phyloP scores from a whole-genome alignment of 331 rosid genomes.

The Quercus tomentella region DNA sequence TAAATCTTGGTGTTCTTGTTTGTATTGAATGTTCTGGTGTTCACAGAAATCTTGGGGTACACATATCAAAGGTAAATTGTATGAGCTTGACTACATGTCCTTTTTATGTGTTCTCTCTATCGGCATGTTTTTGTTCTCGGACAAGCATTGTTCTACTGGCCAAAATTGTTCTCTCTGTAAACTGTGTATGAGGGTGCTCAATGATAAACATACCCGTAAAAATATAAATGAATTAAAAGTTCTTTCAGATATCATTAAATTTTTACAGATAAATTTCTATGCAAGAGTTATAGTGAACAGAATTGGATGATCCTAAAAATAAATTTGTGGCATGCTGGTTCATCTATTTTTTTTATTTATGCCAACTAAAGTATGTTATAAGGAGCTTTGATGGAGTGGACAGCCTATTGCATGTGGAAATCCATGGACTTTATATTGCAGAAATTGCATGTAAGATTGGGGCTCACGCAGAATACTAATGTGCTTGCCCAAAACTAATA shows the following conservation, averaged over 20 bases:
- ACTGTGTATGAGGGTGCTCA: constrained; percentile 4
- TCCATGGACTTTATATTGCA: not conserved
- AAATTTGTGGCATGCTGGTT: not conserved
- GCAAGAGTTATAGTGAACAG: not conserved
- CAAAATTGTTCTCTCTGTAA: not conserved
- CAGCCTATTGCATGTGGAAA: not conserved
- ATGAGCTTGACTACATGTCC: not conserved
- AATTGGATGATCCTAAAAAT: not conserved
- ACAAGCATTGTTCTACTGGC: not conserved
- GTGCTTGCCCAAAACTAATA: not conserved
- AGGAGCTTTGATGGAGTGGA: not conserved
- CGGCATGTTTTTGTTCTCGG: constrained; percentile 6
- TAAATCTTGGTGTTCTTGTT: constrained; percentile 98
- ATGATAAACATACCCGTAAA: not conserved
- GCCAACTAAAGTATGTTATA: not conserved
- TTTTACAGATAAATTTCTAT: not conserved
- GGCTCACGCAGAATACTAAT: not conserved
- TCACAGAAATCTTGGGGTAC: constrained; percentile 98
- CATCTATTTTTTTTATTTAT: not conserved
- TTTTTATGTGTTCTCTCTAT: constrained; percentile 6
- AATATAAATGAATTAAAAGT: not conserved
- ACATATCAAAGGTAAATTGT: constrained; percentile 83
- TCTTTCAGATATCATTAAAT: not conserved
- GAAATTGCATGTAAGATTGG: not conserved
- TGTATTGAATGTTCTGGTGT: constrained; percentile 99